Conservation (phyloP, 2,329 filamentous ascomycete species). For the Alternaria infectoria region DNA sequence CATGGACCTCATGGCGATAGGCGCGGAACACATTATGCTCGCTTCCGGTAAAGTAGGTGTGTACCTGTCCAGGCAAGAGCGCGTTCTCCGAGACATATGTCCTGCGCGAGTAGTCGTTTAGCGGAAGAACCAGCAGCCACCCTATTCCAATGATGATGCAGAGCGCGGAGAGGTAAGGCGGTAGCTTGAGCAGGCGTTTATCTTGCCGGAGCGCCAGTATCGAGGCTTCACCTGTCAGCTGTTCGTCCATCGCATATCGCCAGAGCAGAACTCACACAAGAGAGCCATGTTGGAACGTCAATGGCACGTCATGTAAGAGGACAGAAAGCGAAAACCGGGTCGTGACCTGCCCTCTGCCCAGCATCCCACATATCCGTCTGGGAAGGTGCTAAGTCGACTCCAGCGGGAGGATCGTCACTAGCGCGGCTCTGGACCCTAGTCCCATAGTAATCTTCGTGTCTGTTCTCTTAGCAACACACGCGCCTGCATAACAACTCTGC, state of each 20-base stretch:
- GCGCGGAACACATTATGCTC: slow-evolving; percentile 94
- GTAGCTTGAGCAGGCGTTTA: slow-evolving; percentile 79
- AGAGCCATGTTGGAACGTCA: slow-evolving; percentile 40
- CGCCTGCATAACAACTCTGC: slow-evolving; percentile 16
- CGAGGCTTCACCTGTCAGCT: slow-evolving; percentile 52
- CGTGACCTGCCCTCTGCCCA: slow-evolving; percentile 20
- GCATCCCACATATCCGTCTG: slow-evolving; percentile 19
- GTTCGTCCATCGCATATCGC: background rate
- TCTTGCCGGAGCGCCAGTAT: slow-evolving; percentile 77
- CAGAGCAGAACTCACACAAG: slow-evolving; percentile 34
- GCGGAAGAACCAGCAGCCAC: slow-evolving; percentile 88
- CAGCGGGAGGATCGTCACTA: slow-evolving; percentile 22
- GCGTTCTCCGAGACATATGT: slow-evolving; percentile 99
- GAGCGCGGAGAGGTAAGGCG: slow-evolving; percentile 84
- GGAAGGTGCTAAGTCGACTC: slow-evolving; percentile 13
- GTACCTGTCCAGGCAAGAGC: slow-evolving; percentile 91
- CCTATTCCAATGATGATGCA: slow-evolving; percentile 84
- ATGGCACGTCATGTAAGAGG: slow-evolving; percentile 6
- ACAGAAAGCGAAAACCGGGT: slow-evolving; percentile 7
- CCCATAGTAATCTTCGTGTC: slow-evolving; percentile 11
- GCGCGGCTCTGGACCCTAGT: slow-evolving; percentile 22
- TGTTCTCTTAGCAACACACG: slow-evolving; percentile 10
- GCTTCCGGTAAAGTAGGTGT: slow-evolving; percentile 96
- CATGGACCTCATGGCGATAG: slow-evolving; percentile 82
- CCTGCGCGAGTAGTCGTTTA: slow-evolving; percentile 86